A percentile compares a stretch with the other conserved stretches of the same genome.
phyloP scores from a whole-genome alignment of 208 protist species.

The Acanthamoeba castellanii region DNA sequence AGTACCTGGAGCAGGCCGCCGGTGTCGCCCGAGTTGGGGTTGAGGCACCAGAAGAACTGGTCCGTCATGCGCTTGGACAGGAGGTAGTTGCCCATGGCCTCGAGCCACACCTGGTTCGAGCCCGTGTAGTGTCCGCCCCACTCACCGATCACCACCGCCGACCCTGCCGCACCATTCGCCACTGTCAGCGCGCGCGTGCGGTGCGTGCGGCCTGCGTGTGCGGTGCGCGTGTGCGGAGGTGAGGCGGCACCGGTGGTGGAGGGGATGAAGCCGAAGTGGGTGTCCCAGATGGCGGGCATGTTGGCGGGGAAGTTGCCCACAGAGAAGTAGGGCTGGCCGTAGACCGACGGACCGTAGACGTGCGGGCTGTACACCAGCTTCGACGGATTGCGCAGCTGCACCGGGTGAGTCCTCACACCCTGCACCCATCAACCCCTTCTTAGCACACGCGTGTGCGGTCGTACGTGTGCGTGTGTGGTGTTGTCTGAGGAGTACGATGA shows the following conservation, averaged over 20 bases:
- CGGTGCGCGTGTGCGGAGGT: too few relatives aligned
- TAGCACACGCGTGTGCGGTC: not conserved
- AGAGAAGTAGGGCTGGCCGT: slow-evolving; percentile 62
- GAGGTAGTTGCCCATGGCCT: slow-evolving; percentile 77
- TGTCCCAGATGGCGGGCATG: slow-evolving; percentile 76
- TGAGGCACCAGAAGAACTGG: slow-evolving; percentile 85
- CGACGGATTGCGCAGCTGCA: not conserved
- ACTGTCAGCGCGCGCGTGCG: too few relatives aligned
- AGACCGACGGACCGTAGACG: slow-evolving; percentile 73
- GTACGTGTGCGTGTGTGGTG: not conserved
- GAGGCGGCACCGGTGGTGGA: too few relatives aligned
- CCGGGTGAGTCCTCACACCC: slow-evolving; percentile 29
- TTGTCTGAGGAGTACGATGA: not conserved
- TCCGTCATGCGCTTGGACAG: slow-evolving; percentile 60
- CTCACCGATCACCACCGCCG: slow-evolving; percentile 21
- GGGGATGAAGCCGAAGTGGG: slow-evolving; percentile 35
- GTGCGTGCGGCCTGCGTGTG: too few relatives aligned
- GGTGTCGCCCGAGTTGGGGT: slow-evolving; percentile 85
- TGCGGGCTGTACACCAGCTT: slow-evolving; percentile 80
- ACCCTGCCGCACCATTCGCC: not conserved
- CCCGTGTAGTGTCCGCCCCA: slow-evolving; percentile 72
- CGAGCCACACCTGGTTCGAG: slow-evolving; percentile 78
- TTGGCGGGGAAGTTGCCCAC: slow-evolving; percentile 67
- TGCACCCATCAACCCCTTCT: not conserved
- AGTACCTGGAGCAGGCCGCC: slow-evolving; percentile 76